Base-by-base conservation (phyloP, 768 basidiomycete species). In the Boletellus emodensis region DNA sequence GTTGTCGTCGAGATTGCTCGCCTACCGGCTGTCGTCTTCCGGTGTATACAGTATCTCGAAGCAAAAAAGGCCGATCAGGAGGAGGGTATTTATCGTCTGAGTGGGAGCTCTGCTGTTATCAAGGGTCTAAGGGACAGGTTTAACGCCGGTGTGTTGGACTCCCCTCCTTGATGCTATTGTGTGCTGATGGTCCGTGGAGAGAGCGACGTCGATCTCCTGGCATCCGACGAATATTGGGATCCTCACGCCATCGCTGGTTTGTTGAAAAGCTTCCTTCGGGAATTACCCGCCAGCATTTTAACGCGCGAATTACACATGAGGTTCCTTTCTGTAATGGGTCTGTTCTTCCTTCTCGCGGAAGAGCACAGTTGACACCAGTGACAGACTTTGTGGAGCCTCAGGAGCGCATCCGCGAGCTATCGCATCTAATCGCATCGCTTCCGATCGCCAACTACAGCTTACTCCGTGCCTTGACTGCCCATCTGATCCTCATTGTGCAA, bases 241-340 rank as follows among this genome's bases (percentile, higher is more conserved):
- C 93, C 92, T 39, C 94, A 99, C 67, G 96, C 96, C 34, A 90
- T 99, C 53, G 89, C 96, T 43, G 96, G 95, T 4, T 75, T 99
- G 54, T 75, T 99, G 52, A 99, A 99, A 73, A 81, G 83, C 46
- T 99, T 87, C 73, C 73, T 99, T 60, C 86, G 96, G 51, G 96
- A 99, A 60, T 71, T 99, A 30, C 95, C 96, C 39, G 83, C 85
- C 20, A 94, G 92, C 61, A 86, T 98, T 51, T 76, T 99, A 24
- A 97, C 95, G 15, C 81, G 88, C 46, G 94, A 97, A 41, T 79
- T 95, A 40, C 95, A 99, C 67, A 74, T 90, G 64, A 80, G 79
- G 57, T 99, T 97, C 76, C 78, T 98, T 40, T 79, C 87, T 49
- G 93, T 97, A 20, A 95, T 96, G 60, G 92, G 94, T 95, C 58